Percentiles rank a stretch among this genome's conserved stretches.
phyloP scores from a whole-genome alignment of 441 rosid genomes.

The Syzygium syzygioides region DNA sequence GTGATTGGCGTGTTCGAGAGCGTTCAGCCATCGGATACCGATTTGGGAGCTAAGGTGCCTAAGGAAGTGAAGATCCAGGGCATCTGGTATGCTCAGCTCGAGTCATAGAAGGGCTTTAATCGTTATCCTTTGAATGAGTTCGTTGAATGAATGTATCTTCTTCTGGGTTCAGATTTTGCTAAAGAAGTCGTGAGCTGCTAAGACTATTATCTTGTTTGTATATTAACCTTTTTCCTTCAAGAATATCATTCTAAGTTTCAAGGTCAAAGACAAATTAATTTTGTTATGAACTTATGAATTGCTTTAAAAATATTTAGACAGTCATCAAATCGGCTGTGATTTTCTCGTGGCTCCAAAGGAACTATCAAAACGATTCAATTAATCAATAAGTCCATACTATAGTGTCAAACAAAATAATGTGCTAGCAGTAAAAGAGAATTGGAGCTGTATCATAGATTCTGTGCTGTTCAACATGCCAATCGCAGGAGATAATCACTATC shows the following conservation, averaged over 20 bases:
- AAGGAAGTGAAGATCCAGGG: slow-evolving; percentile 85
- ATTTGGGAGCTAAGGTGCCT: slow-evolving; percentile 70
- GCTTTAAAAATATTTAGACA: not conserved
- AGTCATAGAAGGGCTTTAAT: slow-evolving; percentile 21
- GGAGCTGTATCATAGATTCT: not conserved
- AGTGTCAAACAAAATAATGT: not conserved
- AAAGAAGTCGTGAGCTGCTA: slow-evolving; percentile 16
- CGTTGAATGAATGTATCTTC: slow-evolving; percentile 9
- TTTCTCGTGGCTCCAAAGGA: not conserved
- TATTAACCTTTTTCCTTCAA: not conserved
- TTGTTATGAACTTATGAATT: too few relatives aligned
- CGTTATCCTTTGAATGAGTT: not conserved
- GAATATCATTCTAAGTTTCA: not conserved
- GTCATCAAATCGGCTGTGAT: too few relatives aligned
- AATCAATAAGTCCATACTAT: not conserved
- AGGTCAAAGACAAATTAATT: not conserved
- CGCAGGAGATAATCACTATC: not conserved
- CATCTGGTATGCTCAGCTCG: slow-evolving; percentile 85
- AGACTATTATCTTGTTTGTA: slow-evolving; percentile 24
- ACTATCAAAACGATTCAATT: not conserved
- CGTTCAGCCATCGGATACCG: slow-evolving; percentile 82
- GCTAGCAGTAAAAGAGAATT: not conserved
- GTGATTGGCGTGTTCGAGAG: slow-evolving; percentile 79
- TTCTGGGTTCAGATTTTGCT: slow-evolving; percentile 29
- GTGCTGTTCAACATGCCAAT: not conserved